These are phyloP conservation scores for Blastocystis sp. DNA, from an alignment of 352 stramenopile species.

Conservation along the genomic window DNA sequence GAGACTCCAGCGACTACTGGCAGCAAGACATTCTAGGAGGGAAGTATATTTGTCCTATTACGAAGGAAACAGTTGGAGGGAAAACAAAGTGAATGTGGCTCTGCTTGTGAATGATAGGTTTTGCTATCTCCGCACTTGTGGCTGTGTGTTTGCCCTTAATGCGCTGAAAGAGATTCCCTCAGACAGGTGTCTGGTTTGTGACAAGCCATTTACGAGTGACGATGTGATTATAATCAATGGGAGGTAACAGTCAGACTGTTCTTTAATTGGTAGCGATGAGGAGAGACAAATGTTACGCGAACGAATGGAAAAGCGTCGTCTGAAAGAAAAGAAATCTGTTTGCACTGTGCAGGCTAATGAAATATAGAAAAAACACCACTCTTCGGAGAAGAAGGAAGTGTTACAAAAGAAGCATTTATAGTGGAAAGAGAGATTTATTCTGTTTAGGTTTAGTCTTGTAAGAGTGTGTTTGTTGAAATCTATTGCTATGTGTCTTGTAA, in stretches of 20 bases:
- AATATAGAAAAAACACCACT: slow-evolving; percentile 34
- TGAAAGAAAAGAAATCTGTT: slow-evolving; percentile 24
- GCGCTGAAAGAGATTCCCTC: slow-evolving; percentile 50
- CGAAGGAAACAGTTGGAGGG: slow-evolving; percentile 38
- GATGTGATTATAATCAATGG: slow-evolving; percentile 59
- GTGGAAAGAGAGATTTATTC: not conserved
- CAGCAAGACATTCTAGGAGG: slow-evolving; percentile 41
- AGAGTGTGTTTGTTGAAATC: not conserved
- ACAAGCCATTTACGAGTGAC: slow-evolving; percentile 34
- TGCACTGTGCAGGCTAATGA: not conserved
- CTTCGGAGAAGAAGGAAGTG: not conserved
- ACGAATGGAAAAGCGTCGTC: not conserved
- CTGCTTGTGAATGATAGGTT: not conserved
- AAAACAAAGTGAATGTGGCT: slow-evolving; percentile 10
- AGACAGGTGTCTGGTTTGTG: slow-evolving; percentile 8
- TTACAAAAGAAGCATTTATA: not conserved
- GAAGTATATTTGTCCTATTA: slow-evolving; percentile 59
- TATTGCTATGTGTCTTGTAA: not conserved
- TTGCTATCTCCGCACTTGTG: slow-evolving; percentile 43
- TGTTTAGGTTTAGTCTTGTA: not conserved
- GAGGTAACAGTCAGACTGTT: not conserved
- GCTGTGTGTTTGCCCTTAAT: slow-evolving; percentile 34
- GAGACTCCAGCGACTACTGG: slow-evolving; percentile 45
- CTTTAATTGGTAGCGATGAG: not conserved
- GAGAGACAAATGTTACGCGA: slow-evolving; percentile 10